A percentile compares a stretch with the other conserved stretches of the same genome.
These are phyloP conservation scores for Terana coerulea DNA, from an alignment of 768 basidiomycete species.

Conservation along the genomic window DNA sequence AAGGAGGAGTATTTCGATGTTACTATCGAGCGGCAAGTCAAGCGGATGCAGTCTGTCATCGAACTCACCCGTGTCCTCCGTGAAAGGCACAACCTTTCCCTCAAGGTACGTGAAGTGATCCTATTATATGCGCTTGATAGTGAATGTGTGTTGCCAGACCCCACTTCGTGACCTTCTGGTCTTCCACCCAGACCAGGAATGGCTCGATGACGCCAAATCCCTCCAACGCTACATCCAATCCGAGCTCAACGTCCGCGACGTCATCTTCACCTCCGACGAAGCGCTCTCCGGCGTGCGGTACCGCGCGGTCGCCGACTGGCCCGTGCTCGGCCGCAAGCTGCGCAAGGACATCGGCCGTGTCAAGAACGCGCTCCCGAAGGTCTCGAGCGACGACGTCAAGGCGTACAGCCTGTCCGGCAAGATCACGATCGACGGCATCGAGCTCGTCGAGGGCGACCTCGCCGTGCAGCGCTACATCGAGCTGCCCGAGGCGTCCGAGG, in stretches of 20 bases:
- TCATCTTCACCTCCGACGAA: slow-evolving; percentile 90
- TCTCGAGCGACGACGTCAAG: slow-evolving; percentile 82
- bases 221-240: slow-evolving; percentile 88
- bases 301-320: slow-evolving; percentile 91
- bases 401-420: slow-evolving; percentile 69
- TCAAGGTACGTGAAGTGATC: slow-evolving; percentile 62
- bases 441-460: slow-evolving; percentile 87
- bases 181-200: slow-evolving; percentile 85
- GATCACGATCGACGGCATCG: slow-evolving; percentile 84
- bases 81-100: slow-evolving; percentile 78
- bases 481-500: slow-evolving; percentile 49
- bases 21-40: slow-evolving; percentile 90
- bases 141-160: slow-evolving; percentile 44
- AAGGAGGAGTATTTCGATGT: slow-evolving; percentile 94
- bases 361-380: slow-evolving; percentile 77
- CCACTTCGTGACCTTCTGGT: slow-evolving; percentile 90
- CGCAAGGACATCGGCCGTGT: slow-evolving; percentile 89
- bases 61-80: slow-evolving; percentile 87
- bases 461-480: slow-evolving; percentile 90
- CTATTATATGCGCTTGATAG: background rate
- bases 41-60: slow-evolving; percentile 93
- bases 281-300: slow-evolving; percentile 82
- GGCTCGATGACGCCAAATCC: slow-evolving; percentile 80
- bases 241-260: slow-evolving; percentile 91
- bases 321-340: slow-evolving; percentile 89